Evolutionary conservation across 306 rosid species (phyloP).

Genomic region (Oxytropis ochrocephala): DNA sequence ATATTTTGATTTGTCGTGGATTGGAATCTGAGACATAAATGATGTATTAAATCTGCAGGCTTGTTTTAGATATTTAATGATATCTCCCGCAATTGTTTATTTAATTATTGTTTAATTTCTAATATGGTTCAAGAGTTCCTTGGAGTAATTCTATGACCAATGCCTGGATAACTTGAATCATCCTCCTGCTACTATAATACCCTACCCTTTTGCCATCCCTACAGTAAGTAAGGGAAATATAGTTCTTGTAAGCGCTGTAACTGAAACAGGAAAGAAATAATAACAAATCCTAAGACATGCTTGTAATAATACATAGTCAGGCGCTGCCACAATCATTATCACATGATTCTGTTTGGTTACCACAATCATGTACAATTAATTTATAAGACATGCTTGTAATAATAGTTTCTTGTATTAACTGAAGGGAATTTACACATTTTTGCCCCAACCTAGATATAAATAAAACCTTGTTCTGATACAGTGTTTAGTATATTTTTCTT

Average conservation of each 20-base stretch:
- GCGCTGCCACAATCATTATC: too few relatives aligned
- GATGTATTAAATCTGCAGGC: not conserved
- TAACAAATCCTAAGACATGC: too few relatives aligned
- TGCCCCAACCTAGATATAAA: not conserved
- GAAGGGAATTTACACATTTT: not conserved
- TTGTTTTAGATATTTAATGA: constrained; percentile 8
- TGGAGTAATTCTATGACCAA: constrained; percentile 6
- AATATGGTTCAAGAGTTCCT: not conserved
- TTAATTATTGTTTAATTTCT: constrained; percentile 1
- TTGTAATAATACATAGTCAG: too few relatives aligned
- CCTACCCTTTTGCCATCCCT: too few relatives aligned
- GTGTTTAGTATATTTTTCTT: constrained; percentile 17
- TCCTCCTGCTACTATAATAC: not conserved
- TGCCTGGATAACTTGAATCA: constrained; percentile 7
- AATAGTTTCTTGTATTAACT: not conserved
- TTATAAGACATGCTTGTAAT: constrained; percentile 2
- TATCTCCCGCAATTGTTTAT: constrained; percentile 1
- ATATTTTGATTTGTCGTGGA: constrained; percentile 20
- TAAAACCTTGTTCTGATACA: constrained; percentile 10
- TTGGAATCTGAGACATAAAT: constrained; percentile 12
- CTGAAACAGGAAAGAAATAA: too few relatives aligned
- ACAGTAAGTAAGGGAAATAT: too few relatives aligned
- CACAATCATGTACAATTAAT: not conserved
- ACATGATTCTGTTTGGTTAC: too few relatives aligned
- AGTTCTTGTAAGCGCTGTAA: too few relatives aligned